These are phyloP conservation scores for Desmodesmus armatus DNA, from an alignment of 139 green algal genomes.

Conservation along the genomic window DNA sequence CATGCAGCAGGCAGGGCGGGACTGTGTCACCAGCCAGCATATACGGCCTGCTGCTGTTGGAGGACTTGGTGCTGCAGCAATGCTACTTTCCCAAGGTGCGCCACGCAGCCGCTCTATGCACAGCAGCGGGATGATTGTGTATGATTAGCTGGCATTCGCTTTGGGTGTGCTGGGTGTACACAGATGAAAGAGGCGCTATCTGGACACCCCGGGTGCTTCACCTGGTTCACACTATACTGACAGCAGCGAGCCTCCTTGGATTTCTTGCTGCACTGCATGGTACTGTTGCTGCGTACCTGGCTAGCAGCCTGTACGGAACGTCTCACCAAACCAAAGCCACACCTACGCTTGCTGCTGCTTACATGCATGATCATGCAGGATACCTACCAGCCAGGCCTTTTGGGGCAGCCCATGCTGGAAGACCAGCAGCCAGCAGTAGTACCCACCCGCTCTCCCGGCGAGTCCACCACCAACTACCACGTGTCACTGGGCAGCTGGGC, in stretches of 20 bases:
- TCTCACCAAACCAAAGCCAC: background rate
- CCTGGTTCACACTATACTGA: no score
- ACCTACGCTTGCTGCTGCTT: background rate
- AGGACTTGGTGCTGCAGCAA: constrained; percentile 34
- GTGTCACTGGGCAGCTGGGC: constrained; percentile 32
- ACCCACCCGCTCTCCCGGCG: background rate
- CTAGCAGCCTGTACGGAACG: background rate
- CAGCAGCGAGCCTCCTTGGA: no score
- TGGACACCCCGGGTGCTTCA: no score
- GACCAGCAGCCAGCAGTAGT: constrained; percentile 12
- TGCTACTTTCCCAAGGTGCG: constrained; percentile 42
- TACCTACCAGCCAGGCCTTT: background rate
- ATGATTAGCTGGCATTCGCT: background rate
- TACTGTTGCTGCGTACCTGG: background rate
- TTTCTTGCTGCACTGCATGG: no score
- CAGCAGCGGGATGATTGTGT: background rate
- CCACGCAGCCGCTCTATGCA: background rate
- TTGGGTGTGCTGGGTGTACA: background rate
- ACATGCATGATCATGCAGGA: background rate
- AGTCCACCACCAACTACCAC: background rate
- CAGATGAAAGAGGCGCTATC: background rate
- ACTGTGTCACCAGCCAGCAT: background rate
- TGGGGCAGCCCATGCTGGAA: constrained; percentile 28
- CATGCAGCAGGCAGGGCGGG: background rate
- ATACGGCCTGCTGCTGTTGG: constrained; percentile 8